Conservation (phyloP, 2,329 filamentous ascomycete species). For the Didymella lethalis region DNA sequence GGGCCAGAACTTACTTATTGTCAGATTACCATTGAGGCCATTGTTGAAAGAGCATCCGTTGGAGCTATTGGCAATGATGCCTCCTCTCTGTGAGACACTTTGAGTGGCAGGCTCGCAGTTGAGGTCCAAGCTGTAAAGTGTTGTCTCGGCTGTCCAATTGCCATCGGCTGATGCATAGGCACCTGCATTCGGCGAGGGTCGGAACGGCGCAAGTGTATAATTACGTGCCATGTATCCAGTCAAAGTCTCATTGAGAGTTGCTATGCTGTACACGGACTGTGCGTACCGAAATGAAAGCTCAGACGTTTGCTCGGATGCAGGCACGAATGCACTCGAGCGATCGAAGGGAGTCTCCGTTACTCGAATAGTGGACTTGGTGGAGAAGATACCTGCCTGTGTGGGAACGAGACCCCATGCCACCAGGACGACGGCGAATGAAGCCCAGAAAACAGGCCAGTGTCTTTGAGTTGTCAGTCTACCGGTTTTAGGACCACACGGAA, state of each 20-base stretch:
- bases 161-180: neutral
- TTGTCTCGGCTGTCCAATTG: constrained; percentile 40
- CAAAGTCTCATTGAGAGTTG: constrained; percentile 52
- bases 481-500: neutral
- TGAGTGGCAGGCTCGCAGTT: constrained; percentile 34
- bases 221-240: constrained; percentile 56
- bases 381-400: constrained; percentile 63
- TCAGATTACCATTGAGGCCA: too few species aligned
- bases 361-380: constrained; percentile 30
- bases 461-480: constrained; percentile 37
- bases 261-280: too few species aligned
- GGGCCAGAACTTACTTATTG: too few species aligned
- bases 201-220: constrained; percentile 57
- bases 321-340: constrained; percentile 36
- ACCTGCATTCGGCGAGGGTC: constrained; percentile 1
- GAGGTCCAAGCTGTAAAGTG: constrained; percentile 46
- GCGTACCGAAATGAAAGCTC: too few species aligned
- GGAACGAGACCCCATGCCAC: constrained; percentile 66
- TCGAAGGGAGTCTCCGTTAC: too few species aligned
- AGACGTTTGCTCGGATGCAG: constrained; percentile 39
- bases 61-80: too few species aligned
- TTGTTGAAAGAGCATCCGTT: too few species aligned
- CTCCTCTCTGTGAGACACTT: too few species aligned
- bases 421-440: constrained; percentile 58
- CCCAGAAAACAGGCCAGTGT: constrained; percentile 63